A percentile compares a stretch with the other conserved stretches of the same genome.
These are phyloP conservation scores for Cyclostephanos tholiformis DNA, from an alignment of 108 stramenopile species.

Conservation along the genomic window DNA sequence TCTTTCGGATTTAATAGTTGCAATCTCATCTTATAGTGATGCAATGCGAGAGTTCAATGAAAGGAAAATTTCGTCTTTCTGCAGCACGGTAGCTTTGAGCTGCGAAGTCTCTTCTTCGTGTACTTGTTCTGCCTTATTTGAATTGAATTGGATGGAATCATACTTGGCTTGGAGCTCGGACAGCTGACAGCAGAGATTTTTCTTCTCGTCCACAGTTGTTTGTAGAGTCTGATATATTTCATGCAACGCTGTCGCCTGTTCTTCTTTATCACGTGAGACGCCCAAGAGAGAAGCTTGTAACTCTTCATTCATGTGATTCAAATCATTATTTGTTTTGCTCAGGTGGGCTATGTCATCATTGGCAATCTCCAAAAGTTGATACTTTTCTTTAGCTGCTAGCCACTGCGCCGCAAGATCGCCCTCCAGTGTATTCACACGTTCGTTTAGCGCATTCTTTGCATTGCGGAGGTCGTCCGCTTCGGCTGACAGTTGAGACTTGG, in stretches of 20 bases:
- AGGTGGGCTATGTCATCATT: constrained; percentile 12
- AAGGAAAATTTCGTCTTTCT: no score
- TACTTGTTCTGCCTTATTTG: no score
- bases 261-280: background rate
- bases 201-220: no score
- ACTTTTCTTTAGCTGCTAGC: constrained; percentile 3
- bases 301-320: constrained; percentile 13
- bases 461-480: background rate
- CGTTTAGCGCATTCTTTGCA: background rate
- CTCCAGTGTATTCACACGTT: background rate
- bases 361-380: background rate
- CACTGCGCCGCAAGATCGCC: background rate
- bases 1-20: no score
- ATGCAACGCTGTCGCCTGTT: background rate
- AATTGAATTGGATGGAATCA: no score
- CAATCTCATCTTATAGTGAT: no score
- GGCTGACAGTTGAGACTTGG: background rate
- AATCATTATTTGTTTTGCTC: no score
- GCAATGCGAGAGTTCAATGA: no score
- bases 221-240: background rate
- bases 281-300: constrained; percentile 2
- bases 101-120: no score
- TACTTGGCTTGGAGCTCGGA: no score
- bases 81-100: no score
- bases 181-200: no score